These are phyloP conservation scores for Metarhizium rileyi DNA, from an alignment of 2,329 filamentous ascomycete species.

Conservation along the genomic window DNA sequence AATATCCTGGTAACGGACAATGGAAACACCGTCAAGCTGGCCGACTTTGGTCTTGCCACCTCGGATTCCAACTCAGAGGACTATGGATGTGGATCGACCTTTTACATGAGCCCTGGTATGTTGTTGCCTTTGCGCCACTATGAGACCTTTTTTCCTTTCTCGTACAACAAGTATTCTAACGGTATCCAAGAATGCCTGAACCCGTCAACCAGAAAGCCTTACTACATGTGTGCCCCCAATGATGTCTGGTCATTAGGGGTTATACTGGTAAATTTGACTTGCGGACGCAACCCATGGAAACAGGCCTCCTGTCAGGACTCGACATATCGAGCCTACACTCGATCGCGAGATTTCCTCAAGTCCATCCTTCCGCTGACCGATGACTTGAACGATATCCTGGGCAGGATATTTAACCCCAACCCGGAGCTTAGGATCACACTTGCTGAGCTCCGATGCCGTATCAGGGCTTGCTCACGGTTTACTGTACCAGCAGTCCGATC, in stretches of 20 bases:
- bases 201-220: constrained; percentile 62
- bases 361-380: constrained; percentile 85
- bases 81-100: constrained; percentile 95
- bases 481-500: constrained; percentile 37
- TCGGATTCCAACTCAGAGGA: constrained; percentile 76
- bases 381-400: constrained; percentile 81
- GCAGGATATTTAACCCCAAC: constrained; percentile 78
- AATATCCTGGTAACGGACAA: constrained; percentile 89
- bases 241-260: constrained; percentile 98
- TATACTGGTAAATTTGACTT: constrained; percentile 93
- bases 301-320: constrained; percentile 87
- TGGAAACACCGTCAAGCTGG: constrained; percentile 85
- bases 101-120: constrained; percentile 99
- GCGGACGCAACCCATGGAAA: constrained; percentile 98
- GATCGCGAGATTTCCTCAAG: constrained; percentile 78
- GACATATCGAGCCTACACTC: constrained; percentile 84
- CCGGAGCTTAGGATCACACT: constrained; percentile 76
- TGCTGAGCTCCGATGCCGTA: constrained; percentile 65
- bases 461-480: constrained; percentile 67
- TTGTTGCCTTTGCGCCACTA: constrained; percentile 10
- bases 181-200: constrained; percentile 69
- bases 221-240: constrained; percentile 87
- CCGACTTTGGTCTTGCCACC: constrained; percentile 94
- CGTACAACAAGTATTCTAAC: constrained; percentile 13
- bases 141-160: background rate